A percentile compares a stretch with the other conserved stretches of the same genome.
Conservation (phyloP, 345 rosid genomes). For the Jatropha curcas region DNA sequence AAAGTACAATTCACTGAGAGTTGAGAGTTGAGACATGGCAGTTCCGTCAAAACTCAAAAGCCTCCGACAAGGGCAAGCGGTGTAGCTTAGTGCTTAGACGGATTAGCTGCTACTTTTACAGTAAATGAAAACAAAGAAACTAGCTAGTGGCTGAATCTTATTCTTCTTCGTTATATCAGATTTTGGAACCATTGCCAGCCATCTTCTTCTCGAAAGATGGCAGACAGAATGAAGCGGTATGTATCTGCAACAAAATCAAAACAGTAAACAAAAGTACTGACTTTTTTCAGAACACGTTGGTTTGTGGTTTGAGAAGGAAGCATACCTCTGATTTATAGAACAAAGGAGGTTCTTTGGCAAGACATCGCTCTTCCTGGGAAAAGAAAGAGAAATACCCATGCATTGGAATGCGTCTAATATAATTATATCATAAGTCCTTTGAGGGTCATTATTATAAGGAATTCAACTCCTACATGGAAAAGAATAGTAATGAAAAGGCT, state of each 20-base stretch:
- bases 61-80: no score
- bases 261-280: neutral
- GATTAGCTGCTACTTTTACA: no score
- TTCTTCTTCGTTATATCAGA: neutral
- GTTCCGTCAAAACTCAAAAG: no score
- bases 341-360: constrained; percentile 23
- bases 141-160: neutral
- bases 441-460: constrained; percentile 19
- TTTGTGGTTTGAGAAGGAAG: neutral
- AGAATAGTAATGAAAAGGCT: no score
- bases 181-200: constrained; percentile 9
- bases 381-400: constrained; percentile 21
- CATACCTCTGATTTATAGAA: constrained; percentile 25
- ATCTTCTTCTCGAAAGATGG: constrained; percentile 16
- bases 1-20: no score
- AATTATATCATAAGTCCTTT: constrained; percentile 27
- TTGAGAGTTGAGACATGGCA: no score
- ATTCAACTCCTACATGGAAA: constrained; percentile 15
- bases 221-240: constrained; percentile 22
- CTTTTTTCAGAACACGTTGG: neutral
- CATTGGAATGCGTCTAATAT: constrained; percentile 32
- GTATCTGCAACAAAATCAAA: constrained; percentile 1
- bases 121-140: neutral
- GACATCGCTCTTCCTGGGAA: constrained; percentile 25
- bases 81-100: no score